Evolutionary conservation across 2,329 filamentous ascomycete species (phyloP).

Genomic region (Aureobasidium musti): DNA sequence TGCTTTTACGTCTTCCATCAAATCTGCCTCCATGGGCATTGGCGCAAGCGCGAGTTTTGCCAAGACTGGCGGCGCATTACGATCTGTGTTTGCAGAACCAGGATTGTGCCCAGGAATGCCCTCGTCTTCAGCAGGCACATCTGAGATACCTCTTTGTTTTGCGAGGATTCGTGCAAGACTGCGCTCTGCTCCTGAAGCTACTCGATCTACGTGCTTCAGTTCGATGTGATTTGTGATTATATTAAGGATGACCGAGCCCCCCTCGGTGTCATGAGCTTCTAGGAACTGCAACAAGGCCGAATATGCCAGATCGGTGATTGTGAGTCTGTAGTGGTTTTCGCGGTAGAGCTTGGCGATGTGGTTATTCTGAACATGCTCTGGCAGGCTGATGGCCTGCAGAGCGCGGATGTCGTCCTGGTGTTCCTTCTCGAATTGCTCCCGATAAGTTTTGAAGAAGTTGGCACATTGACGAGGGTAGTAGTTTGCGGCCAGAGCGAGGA

Average conservation of each 20-base stretch:
- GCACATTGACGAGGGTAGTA: constrained; percentile 72
- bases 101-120: constrained; percentile 68
- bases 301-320: constrained; percentile 82
- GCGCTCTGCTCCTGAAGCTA: constrained; percentile 55
- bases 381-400: constrained; percentile 71
- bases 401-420: constrained; percentile 78
- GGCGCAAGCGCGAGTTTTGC: constrained; percentile 73
- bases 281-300: constrained; percentile 83
- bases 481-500: constrained; percentile 73
- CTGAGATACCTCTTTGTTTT: constrained; percentile 55
- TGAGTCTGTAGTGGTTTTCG: constrained; percentile 84
- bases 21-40: constrained; percentile 77
- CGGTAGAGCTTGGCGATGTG: constrained; percentile 76
- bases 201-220: constrained; percentile 61
- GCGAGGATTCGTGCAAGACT: constrained; percentile 63
- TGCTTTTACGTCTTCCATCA: constrained; percentile 81
- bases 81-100: constrained; percentile 62
- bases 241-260: constrained; percentile 74
- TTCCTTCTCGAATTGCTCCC: constrained; percentile 69
- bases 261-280: constrained; percentile 79
- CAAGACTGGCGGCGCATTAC: constrained; percentile 60
- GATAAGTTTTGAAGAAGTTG: constrained; percentile 69
- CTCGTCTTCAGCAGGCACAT: constrained; percentile 66
- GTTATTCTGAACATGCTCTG: constrained; percentile 77
- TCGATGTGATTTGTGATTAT: constrained; percentile 66